These are phyloP conservation scores for Penicillium vulpinum DNA, from an alignment of 2,329 filamentous ascomycete species.

Conservation along the genomic window DNA sequence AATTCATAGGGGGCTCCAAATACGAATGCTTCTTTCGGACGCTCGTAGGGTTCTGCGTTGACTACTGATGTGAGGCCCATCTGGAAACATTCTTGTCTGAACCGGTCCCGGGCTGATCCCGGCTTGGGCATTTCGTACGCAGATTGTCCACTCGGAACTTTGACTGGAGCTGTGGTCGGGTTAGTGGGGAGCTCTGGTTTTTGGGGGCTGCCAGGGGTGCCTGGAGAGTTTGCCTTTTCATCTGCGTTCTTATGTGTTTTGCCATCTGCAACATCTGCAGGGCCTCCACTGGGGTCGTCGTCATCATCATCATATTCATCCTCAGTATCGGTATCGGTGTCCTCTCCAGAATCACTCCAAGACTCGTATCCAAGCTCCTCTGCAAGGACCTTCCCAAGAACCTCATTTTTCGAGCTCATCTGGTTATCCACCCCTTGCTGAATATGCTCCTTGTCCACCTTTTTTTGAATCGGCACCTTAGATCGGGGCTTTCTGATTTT, in stretches of 20 bases:
- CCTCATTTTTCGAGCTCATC: too few species aligned
- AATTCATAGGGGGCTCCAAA: background rate
- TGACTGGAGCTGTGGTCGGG: background rate
- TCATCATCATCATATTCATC: background rate
- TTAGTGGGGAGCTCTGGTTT: background rate
- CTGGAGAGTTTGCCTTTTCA: background rate
- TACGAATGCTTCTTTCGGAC: background rate
- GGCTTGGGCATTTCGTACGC: background rate
- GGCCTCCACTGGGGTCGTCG: background rate
- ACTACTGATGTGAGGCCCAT: background rate
- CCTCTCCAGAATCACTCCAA: background rate
- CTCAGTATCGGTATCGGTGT: background rate
- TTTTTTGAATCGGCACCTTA: background rate
- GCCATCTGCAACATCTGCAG: background rate
- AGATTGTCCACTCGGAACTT: background rate
- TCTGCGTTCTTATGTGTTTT: background rate
- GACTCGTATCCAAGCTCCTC: conserved; percentile 1
- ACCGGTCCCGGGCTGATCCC: background rate
- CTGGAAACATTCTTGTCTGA: background rate
- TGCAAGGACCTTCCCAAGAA: background rate
- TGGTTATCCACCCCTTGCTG: background rate
- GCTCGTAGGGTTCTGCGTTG: background rate
- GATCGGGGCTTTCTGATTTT: background rate
- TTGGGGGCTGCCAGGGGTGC: background rate
- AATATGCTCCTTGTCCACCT: background rate